phyloP scores from a whole-genome alignment of 2,329 filamentous ascomycete species.

The Pyrenochaeta sp. region DNA sequence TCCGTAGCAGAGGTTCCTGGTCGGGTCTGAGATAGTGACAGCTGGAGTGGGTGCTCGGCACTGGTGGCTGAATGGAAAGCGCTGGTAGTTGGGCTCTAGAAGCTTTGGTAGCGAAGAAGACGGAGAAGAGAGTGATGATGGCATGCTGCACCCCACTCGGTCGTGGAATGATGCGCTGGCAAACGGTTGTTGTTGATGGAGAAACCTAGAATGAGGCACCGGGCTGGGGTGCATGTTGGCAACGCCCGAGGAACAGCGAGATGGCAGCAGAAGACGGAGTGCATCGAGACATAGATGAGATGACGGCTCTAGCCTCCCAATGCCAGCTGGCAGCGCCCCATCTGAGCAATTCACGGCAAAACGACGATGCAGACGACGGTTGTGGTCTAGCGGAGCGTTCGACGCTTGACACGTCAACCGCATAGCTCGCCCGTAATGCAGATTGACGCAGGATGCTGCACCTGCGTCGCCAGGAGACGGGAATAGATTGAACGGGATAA shows the following conservation, averaged over 20 bases:
- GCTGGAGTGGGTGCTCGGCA: slow-evolving; percentile 25
- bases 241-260: slow-evolving; percentile 20
- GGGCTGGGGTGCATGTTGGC: slow-evolving; percentile 30
- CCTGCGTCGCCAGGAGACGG: slow-evolving; percentile 42
- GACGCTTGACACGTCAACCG: slow-evolving; percentile 46
- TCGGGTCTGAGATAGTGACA: slow-evolving; percentile 10
- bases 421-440: slow-evolving; percentile 47
- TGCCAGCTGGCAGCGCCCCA: slow-evolving; percentile 50
- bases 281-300: slow-evolving; percentile 26
- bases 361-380: slow-evolving; percentile 38
- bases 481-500: slow-evolving; percentile 43
- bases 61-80: slow-evolving; percentile 27
- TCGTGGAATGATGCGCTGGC: slow-evolving; percentile 34
- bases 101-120: slow-evolving; percentile 11
- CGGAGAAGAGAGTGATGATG: slow-evolving; percentile 16
- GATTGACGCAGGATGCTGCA: slow-evolving; percentile 51
- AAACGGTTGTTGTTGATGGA: slow-evolving; percentile 23
- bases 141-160: slow-evolving; percentile 22
- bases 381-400: slow-evolving; percentile 43
- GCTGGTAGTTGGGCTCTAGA: slow-evolving; percentile 16
- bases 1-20: slow-evolving; percentile 15
- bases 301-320: slow-evolving; percentile 27
- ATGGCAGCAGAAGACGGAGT: slow-evolving; percentile 25
- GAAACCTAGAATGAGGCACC: slow-evolving; percentile 28
- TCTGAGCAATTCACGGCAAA: slow-evolving; percentile 33